Base-by-base conservation (phyloP, 805 yeast genomes). In the Trichomonascus vanleenenianus region DNA sequence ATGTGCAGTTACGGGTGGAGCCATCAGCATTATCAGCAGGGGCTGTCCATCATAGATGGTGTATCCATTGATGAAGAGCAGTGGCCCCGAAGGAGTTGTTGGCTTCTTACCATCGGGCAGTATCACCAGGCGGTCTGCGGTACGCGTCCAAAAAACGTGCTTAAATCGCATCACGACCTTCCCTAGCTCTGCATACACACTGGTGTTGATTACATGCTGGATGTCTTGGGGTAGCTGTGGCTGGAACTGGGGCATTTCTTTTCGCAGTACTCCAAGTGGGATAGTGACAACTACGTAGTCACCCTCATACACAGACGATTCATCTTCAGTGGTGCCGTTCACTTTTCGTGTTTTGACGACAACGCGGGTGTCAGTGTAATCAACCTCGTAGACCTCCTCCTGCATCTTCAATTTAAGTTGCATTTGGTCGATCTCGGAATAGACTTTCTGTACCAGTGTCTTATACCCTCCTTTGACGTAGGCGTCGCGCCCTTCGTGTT, bases 131-230 rank as follows among this genome's bases (percentile, higher is more conserved):
- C 81, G 63, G 43, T 79, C 81, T n/a, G 63, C 54, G 2, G 75
- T 73, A 7, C 64, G 27, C 7, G 4, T 55, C 94, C 94, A 85
- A 62, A 80, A 81, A 2, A 73, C 62, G 1, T 61, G 49, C 3
- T 75, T 77, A 57, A 85, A 85, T 58, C 82, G 89, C 47, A 85
- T 68, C 0, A 83, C 64, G 9, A 83, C 77, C 59, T 85, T 85
- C 0, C 95, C 94, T 35, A 85, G 63, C 0, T 81, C 74, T 0
- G 89, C 89, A 61, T 73, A 79, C 48, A 75, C 75, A 53, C 81
- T 70, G 9, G 67, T 63, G 1, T 63, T 54, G 11, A 85, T 64
- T 0, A 83, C 65, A 1, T 64, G 63, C 11, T 16, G 30, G n/a
- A 57, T 42, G 2, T 40, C 47, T 4, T 22, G n/a, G 0, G 86